Conservation (phyloP, 768 basidiomycete genomes). For the Ramaria sp. region DNA sequence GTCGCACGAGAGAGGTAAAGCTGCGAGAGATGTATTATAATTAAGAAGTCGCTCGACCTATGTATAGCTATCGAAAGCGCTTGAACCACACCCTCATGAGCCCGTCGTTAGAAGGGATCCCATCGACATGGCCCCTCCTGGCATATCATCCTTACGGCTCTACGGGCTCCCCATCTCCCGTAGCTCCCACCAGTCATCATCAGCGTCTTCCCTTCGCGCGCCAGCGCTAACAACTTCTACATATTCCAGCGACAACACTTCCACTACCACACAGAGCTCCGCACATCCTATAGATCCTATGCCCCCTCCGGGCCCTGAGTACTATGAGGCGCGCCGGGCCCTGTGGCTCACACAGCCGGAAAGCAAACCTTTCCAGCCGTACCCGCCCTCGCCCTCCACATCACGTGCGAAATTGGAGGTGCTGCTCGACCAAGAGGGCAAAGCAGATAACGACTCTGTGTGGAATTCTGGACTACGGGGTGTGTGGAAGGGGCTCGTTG, state of each 20-base stretch:
- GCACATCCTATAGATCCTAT: slow-evolving; percentile 14
- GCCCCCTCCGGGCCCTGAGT: slow-evolving; percentile 51
- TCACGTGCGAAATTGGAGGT: slow-evolving; percentile 30
- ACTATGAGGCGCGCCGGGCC: slow-evolving; percentile 50
- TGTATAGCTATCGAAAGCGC: no score
- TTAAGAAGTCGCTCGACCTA: no score
- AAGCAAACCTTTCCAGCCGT: slow-evolving; percentile 1
- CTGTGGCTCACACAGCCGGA: slow-evolving; percentile 42
- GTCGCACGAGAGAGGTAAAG: no score
- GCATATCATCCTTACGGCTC: not conserved
- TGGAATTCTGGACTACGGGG: slow-evolving; percentile 50
- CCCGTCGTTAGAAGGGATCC: not conserved
- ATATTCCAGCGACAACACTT: not conserved
- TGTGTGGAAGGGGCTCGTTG: slow-evolving; percentile 52
- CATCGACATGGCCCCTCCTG: not conserved
- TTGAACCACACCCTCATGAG: not conserved
- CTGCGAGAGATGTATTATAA: no score
- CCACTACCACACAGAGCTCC: not conserved
- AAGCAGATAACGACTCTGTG: slow-evolving; percentile 35
- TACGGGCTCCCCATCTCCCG: not conserved
- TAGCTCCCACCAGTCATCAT: slow-evolving; percentile 76
- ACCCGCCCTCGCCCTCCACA: slow-evolving; percentile 21
- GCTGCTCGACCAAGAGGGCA: slow-evolving; percentile 35
- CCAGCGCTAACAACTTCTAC: not conserved
- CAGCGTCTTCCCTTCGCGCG: slow-evolving; percentile 81